These are phyloP conservation scores for Thielaviopsis musarum DNA, from an alignment of 2,329 filamentous ascomycete genomes.

Conservation along the genomic window DNA sequence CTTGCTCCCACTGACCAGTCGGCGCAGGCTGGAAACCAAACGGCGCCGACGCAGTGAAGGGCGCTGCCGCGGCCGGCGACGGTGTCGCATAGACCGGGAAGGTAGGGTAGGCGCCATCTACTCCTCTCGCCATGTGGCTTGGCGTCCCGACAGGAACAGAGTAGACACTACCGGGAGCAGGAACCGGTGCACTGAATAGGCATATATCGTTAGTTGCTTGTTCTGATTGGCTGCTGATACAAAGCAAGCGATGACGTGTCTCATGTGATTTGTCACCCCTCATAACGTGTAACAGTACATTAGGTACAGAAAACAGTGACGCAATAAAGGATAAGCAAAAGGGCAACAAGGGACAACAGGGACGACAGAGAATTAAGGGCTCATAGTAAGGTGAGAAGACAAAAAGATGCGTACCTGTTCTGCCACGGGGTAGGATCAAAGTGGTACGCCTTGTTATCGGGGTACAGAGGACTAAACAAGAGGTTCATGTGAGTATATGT, in stretches of 20 bases:
- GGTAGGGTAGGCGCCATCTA: conserved; percentile 19
- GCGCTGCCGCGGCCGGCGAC: conserved; percentile 20
- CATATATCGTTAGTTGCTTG: background rate
- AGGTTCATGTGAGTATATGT: conserved; percentile 2
- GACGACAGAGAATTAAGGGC: background rate
- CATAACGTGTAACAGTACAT: background rate
- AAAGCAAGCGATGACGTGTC: background rate
- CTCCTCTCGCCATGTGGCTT: conserved; percentile 15
- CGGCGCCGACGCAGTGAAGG: conserved; percentile 10
- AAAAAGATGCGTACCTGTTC: conserved; percentile 9
- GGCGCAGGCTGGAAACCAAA: conserved; percentile 6
- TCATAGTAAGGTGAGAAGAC: background rate
- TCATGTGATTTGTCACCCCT: background rate
- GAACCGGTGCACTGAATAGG: conserved; percentile 3
- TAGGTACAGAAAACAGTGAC: background rate
- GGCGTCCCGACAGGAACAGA: conserved; percentile 11
- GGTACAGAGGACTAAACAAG: conserved; percentile 2
- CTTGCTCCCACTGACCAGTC: conserved; percentile 27
- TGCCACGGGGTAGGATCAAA: conserved; percentile 12
- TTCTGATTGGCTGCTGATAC: background rate
- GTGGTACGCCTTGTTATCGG: conserved; percentile 6
- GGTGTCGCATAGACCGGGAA: conserved; percentile 26
- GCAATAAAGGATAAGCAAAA: background rate
- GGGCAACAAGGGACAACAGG: background rate
- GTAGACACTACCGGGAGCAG: conserved; percentile 5